Conservation (phyloP, 768 basidiomycete genomes). For the Macrocybe gigantea region DNA sequence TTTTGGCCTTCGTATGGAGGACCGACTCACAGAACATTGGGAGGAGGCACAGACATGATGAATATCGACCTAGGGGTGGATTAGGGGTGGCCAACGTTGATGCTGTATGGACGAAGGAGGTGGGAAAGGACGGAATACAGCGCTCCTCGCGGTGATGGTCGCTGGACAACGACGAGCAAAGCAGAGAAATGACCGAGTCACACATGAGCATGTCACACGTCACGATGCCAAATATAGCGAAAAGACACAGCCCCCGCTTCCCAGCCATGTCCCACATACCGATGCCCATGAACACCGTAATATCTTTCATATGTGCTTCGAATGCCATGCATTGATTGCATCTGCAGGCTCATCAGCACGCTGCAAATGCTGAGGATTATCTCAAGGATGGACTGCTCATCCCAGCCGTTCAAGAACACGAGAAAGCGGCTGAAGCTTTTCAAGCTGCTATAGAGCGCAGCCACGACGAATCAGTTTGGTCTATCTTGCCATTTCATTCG, state of each 20-base stretch:
- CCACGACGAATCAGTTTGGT: conserved; percentile 62
- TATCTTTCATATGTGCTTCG: conserved; percentile 7
- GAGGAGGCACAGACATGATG: conserved; percentile 40
- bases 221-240: too few species aligned
- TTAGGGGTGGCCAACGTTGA: not conserved
- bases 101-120: not conserved
- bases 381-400: conserved; percentile 61
- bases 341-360: conserved; percentile 73
- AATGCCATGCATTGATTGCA: conserved; percentile 4
- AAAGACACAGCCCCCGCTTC: too few species aligned
- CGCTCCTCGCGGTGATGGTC: not conserved
- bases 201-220: not conserved
- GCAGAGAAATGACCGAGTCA: not conserved
- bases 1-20: conserved; percentile 2
- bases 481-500: conserved; percentile 1
- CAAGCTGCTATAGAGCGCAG: conserved; percentile 67
- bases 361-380: conserved; percentile 74
- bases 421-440: conserved; percentile 74
- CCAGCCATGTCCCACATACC: conserved; percentile 21
- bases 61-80: too few species aligned
- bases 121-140: not conserved
- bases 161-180: not conserved
- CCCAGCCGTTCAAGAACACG: conserved; percentile 68
- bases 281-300: conserved; percentile 49
- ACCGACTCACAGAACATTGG: conserved; percentile 36